Base-by-base conservation (phyloP, 2,329 filamentous ascomycete species). In the Aspergillus persii region DNA sequence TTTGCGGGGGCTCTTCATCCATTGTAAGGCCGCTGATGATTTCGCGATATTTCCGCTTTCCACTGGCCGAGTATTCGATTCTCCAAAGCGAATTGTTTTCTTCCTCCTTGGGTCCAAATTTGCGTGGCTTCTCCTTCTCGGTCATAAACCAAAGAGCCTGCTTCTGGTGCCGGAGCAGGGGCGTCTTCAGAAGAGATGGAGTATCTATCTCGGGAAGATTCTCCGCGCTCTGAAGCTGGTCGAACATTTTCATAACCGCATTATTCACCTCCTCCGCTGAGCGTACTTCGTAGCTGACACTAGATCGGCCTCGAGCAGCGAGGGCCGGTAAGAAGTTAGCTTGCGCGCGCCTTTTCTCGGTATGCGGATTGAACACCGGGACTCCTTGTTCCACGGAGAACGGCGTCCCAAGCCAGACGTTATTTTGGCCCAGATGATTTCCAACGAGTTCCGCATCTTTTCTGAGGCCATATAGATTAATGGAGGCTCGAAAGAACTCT, bases 61-160 rank as follows among this genome's bases (percentile, higher is more conserved):
- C 85, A 59, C 81, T 84, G 3, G 79, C 77, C 53, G 79, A 78
- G 46, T 80, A 77, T 56, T 85, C 84, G 26, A 84, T 75, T 67
- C 90, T 87, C 92, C 93, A 98, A 41, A 96, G 85, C 0, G 91
- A 90, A 54, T 87, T 88, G 62, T 87, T 85, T 15, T 83, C 82
- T 55, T 84, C 83, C 33, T 89, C 85, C 3, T 81, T 78, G 0
- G 80, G 79, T 23, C 85, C 84, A 54, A 83, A 83, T n/a, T 81
- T 80, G 11, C 84, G 81, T 0, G 86, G 83, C 52, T 86, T 84
- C 75, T 98, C 94, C 62, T 91, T 89, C 23, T 85, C 84, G 8
- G 82, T 86, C 89, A 98, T 92, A 71, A 96, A 98, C 71, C 88
- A 86, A 0, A 98, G 82, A 0, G 90, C 94, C 75, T 97, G 92